Conservation (phyloP, 2,329 filamentous ascomycete species). For the Chaetomium olivaceum region DNA sequence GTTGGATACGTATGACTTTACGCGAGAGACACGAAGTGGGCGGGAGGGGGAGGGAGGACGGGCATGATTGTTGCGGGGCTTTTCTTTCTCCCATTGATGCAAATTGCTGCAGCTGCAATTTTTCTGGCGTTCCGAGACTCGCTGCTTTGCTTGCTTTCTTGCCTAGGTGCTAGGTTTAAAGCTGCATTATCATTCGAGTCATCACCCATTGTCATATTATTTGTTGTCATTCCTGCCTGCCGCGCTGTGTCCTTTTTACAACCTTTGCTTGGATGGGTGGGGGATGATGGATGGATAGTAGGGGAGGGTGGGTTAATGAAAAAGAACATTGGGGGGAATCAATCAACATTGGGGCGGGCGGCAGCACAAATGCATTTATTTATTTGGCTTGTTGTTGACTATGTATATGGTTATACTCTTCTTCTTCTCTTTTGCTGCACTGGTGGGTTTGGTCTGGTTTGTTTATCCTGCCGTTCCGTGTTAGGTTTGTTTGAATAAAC, state of each 20-base stretch:
- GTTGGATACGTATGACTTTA: constrained; percentile 5
- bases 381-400: not conserved
- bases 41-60: not conserved
- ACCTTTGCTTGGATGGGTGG: not conserved
- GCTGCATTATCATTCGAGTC: not conserved
- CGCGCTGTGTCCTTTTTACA: not conserved
- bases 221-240: not conserved
- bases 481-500: not conserved
- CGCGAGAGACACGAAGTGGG: not conserved
- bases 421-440: not conserved
- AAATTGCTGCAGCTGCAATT: constrained; percentile 7
- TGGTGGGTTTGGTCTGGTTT: not conserved
- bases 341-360: not conserved
- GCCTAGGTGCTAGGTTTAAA: not conserved
- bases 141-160: constrained; percentile 1
- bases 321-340: not conserved
- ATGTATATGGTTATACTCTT: not conserved
- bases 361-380: not conserved
- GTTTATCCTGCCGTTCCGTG: not conserved
- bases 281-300: not conserved
- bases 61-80: not conserved
- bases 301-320: not conserved
- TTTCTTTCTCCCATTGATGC: not conserved
- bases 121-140: not conserved
- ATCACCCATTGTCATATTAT: not conserved